Percentiles rank a stretch among this genome's conserved stretches.
Conservation (phyloP, 2,329 filamentous ascomycete genomes). For the Daldinia sp. region DNA sequence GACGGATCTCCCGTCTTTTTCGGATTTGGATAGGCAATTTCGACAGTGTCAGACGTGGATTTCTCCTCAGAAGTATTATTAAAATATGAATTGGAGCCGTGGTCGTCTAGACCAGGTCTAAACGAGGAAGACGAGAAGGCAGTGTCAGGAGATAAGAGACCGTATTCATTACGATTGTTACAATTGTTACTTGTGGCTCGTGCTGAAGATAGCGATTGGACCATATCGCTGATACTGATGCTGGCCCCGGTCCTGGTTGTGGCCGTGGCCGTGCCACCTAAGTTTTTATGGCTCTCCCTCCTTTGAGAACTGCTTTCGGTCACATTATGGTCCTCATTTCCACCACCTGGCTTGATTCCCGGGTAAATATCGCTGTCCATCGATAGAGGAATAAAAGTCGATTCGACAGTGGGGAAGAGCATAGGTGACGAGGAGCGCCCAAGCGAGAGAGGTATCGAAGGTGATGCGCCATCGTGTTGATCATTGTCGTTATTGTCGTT, state of each 20-base stretch:
- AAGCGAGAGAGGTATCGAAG: slow-evolving; percentile 41
- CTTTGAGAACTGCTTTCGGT: slow-evolving; percentile 12
- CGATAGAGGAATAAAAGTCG: slow-evolving; percentile 46
- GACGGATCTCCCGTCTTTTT: slow-evolving; percentile 22
- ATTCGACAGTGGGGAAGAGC: slow-evolving; percentile 41
- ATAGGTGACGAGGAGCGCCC: slow-evolving; percentile 45
- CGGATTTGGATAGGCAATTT: slow-evolving; percentile 12
- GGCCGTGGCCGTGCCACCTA: slow-evolving; percentile 35
- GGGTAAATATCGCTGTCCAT: slow-evolving; percentile 44
- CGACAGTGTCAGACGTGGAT: slow-evolving; percentile 23
- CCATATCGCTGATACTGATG: slow-evolving; percentile 41
- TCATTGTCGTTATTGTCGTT: slow-evolving; percentile 41
- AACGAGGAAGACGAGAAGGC: slow-evolving; percentile 36
- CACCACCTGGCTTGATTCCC: slow-evolving; percentile 1
- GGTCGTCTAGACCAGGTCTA: slow-evolving; percentile 24
- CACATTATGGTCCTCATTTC: slow-evolving; percentile 5
- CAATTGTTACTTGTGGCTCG: slow-evolving; percentile 40
- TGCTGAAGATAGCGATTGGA: slow-evolving; percentile 48
- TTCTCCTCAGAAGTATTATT: slow-evolving; percentile 27
- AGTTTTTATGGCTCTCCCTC: slow-evolving; percentile 25
- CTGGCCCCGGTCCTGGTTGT: slow-evolving; percentile 31
- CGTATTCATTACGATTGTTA: slow-evolving; percentile 44
- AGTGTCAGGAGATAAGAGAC: slow-evolving; percentile 43
- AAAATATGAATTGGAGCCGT: background rate
- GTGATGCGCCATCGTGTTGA: slow-evolving; percentile 38